Evolutionary conservation across 257 asterid species (phyloP).

Genomic region (Catharanthus roseus): DNA sequence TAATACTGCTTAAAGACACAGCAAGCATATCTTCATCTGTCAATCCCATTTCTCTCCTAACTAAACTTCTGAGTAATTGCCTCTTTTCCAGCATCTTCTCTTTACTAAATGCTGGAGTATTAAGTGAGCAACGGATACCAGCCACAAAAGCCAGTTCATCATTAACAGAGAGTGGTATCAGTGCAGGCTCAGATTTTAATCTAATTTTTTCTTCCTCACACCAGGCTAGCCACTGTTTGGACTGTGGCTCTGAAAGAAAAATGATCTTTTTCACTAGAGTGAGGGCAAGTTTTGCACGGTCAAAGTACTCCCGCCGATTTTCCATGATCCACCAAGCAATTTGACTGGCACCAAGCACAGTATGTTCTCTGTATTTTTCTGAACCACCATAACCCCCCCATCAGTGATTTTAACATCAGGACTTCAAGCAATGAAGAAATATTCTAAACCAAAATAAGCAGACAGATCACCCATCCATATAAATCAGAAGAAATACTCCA

Average conservation of each 20-base stretch:
- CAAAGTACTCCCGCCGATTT: constrained; percentile 84
- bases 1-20: constrained; percentile 78
- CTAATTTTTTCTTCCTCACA: constrained; percentile 79
- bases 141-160: constrained; percentile 95
- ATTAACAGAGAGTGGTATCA: constrained; percentile 83
- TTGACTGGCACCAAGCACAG: constrained; percentile 85
- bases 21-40: constrained; percentile 73
- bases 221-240: constrained; percentile 90
- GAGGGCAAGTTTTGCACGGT: constrained; percentile 73
- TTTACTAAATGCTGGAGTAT: constrained; percentile 64
- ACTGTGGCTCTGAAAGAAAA: constrained; percentile 76
- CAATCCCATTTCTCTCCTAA: constrained; percentile 84
- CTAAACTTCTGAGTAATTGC: constrained; percentile 48
- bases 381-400: constrained; percentile 25
- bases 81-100: constrained; percentile 76
- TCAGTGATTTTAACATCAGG: not conserved
- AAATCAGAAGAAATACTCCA: not conserved
- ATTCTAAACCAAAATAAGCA: not conserved
- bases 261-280: constrained; percentile 75
- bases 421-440: not conserved
- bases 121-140: constrained; percentile 71
- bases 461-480: not conserved
- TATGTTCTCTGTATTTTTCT: constrained; percentile 79
- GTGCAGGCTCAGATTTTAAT: constrained; percentile 62
- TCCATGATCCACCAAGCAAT: constrained; percentile 99